These are phyloP conservation scores for Conticribra guillardii DNA, from an alignment of 108 stramenopile genomes.

Conservation along the genomic window DNA sequence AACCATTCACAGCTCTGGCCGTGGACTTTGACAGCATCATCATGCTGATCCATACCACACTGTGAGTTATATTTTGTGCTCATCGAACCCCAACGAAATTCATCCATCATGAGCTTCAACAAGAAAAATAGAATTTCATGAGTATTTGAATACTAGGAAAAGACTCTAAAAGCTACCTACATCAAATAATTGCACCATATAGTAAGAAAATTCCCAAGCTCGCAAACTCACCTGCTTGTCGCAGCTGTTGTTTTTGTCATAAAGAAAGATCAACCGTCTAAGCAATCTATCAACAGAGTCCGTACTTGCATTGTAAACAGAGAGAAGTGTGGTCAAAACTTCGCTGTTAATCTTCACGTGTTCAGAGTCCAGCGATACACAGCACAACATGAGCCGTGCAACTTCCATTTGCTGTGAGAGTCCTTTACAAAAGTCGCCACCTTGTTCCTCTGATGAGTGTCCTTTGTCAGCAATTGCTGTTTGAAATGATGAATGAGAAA, in stretches of 20 bases:
- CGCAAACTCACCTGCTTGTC: conserved; percentile 39
- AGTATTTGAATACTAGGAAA: too few relatives aligned
- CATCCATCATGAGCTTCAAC: too few relatives aligned
- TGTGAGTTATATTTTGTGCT: too few relatives aligned
- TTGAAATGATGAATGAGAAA: conserved; percentile 51
- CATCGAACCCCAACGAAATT: too few relatives aligned
- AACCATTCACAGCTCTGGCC: too few relatives aligned
- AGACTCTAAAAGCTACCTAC: too few relatives aligned
- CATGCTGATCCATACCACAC: too few relatives aligned
- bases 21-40: too few relatives aligned
- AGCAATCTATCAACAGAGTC: conserved; percentile 28
- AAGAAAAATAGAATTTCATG: too few relatives aligned
- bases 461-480: conserved; percentile 10
- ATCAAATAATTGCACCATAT: too few relatives aligned
- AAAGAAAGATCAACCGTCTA: conserved; percentile 36
- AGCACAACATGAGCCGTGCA: conserved; percentile 52
- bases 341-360: conserved; percentile 35
- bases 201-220: too few relatives aligned
- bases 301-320: conserved; percentile 52
- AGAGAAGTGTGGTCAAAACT: conserved; percentile 45
- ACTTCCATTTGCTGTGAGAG: conserved; percentile 41
- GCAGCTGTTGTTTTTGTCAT: conserved; percentile 24
- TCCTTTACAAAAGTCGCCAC: conserved; percentile 14
- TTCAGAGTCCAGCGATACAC: conserved; percentile 39
- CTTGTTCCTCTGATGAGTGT: background rate